Conservation (phyloP, 73 alveolate species). For the Blepharisma japonicum region DNA sequence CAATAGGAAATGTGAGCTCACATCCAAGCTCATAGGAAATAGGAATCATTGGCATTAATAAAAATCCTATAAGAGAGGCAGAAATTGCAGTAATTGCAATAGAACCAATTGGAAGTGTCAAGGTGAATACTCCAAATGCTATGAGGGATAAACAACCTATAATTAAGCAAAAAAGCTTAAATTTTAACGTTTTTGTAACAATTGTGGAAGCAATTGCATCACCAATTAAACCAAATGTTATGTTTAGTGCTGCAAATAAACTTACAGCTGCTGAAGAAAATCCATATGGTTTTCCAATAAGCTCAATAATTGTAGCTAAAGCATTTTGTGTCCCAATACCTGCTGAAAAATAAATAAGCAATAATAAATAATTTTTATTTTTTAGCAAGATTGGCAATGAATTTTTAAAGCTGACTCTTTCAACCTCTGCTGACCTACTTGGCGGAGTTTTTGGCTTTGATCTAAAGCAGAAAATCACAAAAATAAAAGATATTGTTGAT, state of each 20-base stretch:
- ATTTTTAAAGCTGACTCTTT: conserved; percentile 34
- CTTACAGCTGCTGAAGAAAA: conserved; percentile 50
- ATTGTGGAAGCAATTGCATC: conserved; percentile 46
- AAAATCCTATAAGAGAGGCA: conserved; percentile 60
- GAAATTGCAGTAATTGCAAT: conserved; percentile 35
- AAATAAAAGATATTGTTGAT: conserved; percentile 43
- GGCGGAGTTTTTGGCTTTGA: conserved; percentile 86
- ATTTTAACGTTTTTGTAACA: conserved; percentile 46
- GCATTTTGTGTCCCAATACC: conserved; percentile 53
- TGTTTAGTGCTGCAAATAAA: conserved; percentile 60
- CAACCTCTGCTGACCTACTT: conserved; percentile 45
- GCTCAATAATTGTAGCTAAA: conserved; percentile 56
- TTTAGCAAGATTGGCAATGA: conserved; percentile 35
- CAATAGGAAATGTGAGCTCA: conserved; percentile 84
- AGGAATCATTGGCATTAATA: conserved; percentile 74
- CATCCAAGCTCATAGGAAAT: conserved; percentile 72
- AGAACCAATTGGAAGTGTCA: conserved; percentile 34
- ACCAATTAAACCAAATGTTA: conserved; percentile 69
- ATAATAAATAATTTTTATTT: conserved; percentile 40
- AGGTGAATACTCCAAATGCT: conserved; percentile 28
- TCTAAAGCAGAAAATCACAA: conserved; percentile 52
- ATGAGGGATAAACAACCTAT: conserved; percentile 31
- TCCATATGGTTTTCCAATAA: conserved; percentile 44
- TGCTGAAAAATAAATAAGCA: conserved; percentile 46
- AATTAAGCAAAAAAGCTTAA: conserved; percentile 42